Evolutionary conservation across 2,329 filamentous ascomycete species (phyloP), one percentile per base, ranked within the genome.

Genomic region (Xylaria digitata): DNA sequence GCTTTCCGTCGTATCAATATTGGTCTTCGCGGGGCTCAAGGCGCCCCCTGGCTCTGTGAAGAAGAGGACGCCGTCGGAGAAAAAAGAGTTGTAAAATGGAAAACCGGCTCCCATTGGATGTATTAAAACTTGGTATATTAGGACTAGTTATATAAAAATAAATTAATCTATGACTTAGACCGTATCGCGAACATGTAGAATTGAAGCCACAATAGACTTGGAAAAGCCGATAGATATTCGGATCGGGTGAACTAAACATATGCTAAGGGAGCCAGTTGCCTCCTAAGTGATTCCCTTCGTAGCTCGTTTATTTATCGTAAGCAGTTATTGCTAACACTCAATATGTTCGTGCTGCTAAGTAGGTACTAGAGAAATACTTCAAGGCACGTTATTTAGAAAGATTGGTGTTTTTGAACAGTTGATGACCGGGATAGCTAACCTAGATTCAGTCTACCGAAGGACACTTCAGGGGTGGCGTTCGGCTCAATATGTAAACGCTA

Each of bases 21-120:
- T 93, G 26, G 93, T 91, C 0, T 91, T 97, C 77, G 85, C 87
- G 21, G 87, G 86, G 0, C 80, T 97, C 69, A 92, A 90, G 80
- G 84, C 89, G 21, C 92, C 92, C 3, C 77, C 79, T 7, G 80
- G 76, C 0, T 79, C 80, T 17, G 62, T 73, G 17, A 74, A 71
- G 70, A 70, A 70, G 66, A 74, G 55, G 61, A 55, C 8, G 17
- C 54, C 46, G 46, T 17, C 65, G 42, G 70, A 68, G 53, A 77
- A 76, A 70, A 78, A 78, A 60, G 71, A 76, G 55, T 43, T 75
- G 66, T 77, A 71, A 74, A 61, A 43, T 43, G 23, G 54, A 61
- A 19, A 21, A 11, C 6, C 6, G 21, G 23, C 23, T 43, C 23
- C 26, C 43, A 13, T 60, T 43, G 40, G 40, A 37, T 55, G 46